Evolutionary conservation across 345 rosid genomes (phyloP).

Genomic region (Theobroma cacao): DNA sequence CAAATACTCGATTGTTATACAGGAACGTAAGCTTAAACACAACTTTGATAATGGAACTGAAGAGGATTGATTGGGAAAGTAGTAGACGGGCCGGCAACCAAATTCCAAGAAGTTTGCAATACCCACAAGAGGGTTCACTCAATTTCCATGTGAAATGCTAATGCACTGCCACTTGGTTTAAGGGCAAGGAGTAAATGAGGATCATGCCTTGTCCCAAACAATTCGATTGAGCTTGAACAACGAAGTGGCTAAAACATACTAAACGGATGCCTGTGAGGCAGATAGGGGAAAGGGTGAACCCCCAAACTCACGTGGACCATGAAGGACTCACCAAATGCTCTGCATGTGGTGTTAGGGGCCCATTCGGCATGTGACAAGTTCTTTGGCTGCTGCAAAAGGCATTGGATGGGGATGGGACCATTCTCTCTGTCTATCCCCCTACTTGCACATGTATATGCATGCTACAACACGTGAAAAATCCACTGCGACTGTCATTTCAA

Average conservation of each 20-base stretch:
- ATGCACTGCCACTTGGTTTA: background rate
- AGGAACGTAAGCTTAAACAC: background rate
- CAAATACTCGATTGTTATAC: background rate
- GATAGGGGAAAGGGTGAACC: background rate
- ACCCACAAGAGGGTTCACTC: background rate
- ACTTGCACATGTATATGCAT: background rate
- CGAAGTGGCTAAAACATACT: background rate
- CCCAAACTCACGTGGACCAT: slow-evolving; percentile 9
- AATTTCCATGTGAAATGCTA: background rate
- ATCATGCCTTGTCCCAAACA: background rate
- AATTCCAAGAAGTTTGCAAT: background rate
- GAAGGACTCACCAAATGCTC: background rate
- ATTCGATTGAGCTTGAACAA: background rate
- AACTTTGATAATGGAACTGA: background rate
- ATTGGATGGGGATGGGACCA: background rate
- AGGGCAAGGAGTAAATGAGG: background rate
- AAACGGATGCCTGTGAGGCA: background rate
- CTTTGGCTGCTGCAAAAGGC: background rate
- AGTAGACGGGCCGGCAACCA: background rate
- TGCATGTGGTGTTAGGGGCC: slow-evolving; percentile 30
- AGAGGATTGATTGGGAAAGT: background rate
- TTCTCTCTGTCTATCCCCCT: background rate
- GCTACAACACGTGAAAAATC: background rate
- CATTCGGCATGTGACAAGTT: slow-evolving; percentile 24
- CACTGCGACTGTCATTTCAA: background rate